Evolutionary conservation across 202 grass and related monocot genomes (phyloP).

Genomic region (Alloteropsis angusta): DNA sequence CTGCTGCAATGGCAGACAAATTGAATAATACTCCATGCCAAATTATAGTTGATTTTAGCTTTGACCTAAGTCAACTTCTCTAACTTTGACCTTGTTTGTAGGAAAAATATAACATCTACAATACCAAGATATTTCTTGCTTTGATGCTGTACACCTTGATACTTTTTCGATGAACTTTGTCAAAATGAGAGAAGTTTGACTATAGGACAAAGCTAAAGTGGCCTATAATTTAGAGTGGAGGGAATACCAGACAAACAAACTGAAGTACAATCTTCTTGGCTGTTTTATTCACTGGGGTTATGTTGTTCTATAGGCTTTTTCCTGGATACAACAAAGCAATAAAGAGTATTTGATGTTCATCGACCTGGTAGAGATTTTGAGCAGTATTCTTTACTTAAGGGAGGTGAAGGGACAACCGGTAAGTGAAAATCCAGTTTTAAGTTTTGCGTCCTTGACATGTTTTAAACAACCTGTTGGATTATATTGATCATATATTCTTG

Average conservation of each 20-base stretch:
- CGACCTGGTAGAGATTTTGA: conserved; percentile 86
- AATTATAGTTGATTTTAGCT: no score
- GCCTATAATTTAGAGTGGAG: no score
- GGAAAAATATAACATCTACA: no score
- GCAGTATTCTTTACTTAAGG: conserved; percentile 71
- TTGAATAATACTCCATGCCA: neutral
- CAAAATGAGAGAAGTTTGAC: no score
- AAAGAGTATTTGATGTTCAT: conserved; percentile 88
- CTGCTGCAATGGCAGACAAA: neutral
- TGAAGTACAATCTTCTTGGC: neutral
- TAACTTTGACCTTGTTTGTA: no score
- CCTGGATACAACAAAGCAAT: conserved; percentile 93
- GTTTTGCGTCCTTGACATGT: neutral
- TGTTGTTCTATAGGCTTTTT: conserved; percentile 67
- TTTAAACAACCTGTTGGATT: neutral
- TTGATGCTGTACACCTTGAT: no score
- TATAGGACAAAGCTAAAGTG: no score
- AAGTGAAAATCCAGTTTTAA: conserved; percentile 11
- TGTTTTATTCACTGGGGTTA: neutral
- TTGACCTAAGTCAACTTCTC: no score
- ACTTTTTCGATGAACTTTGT: no score
- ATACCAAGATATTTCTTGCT: no score
- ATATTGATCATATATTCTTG: neutral
- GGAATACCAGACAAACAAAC: neutral
- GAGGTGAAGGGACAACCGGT: conserved; percentile 57